Base-by-base conservation (phyloP, 192 early-diverging fungal genomes). In the Coemansia biformis region DNA sequence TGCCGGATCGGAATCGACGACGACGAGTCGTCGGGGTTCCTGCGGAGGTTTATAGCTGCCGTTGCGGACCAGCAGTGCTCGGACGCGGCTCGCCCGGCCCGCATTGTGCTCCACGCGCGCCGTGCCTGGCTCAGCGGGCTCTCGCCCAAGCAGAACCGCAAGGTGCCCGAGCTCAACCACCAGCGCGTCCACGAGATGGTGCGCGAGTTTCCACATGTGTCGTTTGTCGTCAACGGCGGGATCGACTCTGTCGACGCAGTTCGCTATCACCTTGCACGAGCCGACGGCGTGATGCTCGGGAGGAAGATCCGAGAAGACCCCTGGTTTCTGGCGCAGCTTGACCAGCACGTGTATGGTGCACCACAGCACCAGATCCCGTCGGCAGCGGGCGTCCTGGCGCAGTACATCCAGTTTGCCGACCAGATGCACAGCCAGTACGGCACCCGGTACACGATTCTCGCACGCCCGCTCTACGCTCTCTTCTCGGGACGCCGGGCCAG, bases 1-100 rank as follows among this genome's bases (percentile, higher is more conserved):
- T 86, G 84, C 56, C 75, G 86, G 12, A 81, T 81, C n/a, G 86
- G 86, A 6, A 72, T 88, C n/a, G 86, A 88, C 48, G 55, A 83
- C 10, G 54, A 77, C 28, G 86, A 85, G 43, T 78, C 81, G 8
- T 63, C 77, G 29, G 83, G 81, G 41, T 80, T 82, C 34, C 39
- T 88, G 19, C 48, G 41, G 16, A 21, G 33, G 8, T 78, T 78
- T 19, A 51, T 78, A 10, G 28, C 57, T 5, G 21, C 46, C 3
- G 43, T 78, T 15, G 42, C 38, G 2, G 38, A 22, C 30, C 43
- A 38, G 0, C 28, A 31, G 22, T 33, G 30, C 0, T 38, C 43
- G 4, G 17, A 19, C 11, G 23, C 19, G 3, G 48, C 26, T 13
- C 24, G 15, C 0, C 35, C 45, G 3, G 42, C 65, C 13, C 46